Conservation (phyloP, 176 grass and related monocot genomes). For the Triticum turgidum region DNA sequence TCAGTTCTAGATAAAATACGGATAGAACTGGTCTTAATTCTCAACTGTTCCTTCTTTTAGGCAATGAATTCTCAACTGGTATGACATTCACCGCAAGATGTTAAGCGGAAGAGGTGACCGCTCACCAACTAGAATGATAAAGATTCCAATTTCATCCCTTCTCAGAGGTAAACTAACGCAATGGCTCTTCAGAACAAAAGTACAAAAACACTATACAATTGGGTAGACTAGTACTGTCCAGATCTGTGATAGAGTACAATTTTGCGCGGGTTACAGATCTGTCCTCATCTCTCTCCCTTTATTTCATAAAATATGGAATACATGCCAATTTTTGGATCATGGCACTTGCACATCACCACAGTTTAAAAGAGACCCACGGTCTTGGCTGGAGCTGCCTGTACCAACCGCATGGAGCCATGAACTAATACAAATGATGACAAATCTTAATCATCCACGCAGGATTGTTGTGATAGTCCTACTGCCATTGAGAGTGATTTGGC, state of each 20-base stretch:
- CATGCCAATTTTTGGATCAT: constrained; percentile 1
- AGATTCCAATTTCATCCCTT: neutral
- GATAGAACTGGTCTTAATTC: neutral
- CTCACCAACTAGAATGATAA: constrained; percentile 18
- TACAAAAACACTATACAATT: neutral
- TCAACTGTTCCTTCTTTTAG: neutral
- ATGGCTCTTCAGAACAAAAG: neutral
- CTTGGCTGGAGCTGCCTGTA: constrained; percentile 28
- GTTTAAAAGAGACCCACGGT: constrained; percentile 3
- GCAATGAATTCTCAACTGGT: neutral
- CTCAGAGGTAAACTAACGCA: neutral
- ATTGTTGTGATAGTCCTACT: neutral
- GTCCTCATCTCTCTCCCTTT: neutral
- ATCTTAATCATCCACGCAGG: constrained; percentile 2
- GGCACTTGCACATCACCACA: neutral
- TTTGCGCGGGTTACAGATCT: constrained; percentile 11
- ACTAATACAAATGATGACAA: neutral
- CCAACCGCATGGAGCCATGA: constrained; percentile 16
- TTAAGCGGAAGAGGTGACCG: neutral
- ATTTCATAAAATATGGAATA: neutral
- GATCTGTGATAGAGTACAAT: constrained; percentile 5
- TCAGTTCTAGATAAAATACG: neutral
- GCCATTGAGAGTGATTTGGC: constrained; percentile 21
- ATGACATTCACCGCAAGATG: neutral
- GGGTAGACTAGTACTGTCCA: neutral